A percentile compares a stretch with the other conserved stretches of the same genome.
phyloP scores from a whole-genome alignment of 345 rosid genomes.

The Aquilaria malaccensis region DNA sequence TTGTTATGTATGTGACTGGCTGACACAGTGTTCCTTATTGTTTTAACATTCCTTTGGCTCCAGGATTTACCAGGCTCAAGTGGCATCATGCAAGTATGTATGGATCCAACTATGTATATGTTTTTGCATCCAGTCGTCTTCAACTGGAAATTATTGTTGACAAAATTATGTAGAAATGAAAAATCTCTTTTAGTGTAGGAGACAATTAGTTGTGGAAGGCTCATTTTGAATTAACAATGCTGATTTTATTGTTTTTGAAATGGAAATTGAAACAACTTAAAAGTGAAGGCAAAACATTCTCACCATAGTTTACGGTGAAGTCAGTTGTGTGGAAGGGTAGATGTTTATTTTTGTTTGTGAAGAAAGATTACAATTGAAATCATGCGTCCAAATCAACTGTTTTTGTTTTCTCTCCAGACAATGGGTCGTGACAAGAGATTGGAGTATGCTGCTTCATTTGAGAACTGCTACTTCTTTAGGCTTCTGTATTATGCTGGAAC shows the following conservation, averaged over 20 bases:
- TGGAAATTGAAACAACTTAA: no score
- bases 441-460: slow-evolving; percentile 84
- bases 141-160: neutral
- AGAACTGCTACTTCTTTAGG: slow-evolving; percentile 73
- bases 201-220: no score
- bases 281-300: no score
- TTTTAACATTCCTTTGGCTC: slow-evolving; percentile 7
- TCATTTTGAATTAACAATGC: no score
- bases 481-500: slow-evolving; percentile 92
- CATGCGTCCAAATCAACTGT: no score
- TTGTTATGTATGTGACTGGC: neutral
- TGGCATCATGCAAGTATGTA: slow-evolving; percentile 94
- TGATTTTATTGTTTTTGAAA: no score
- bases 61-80: slow-evolving; percentile 92
- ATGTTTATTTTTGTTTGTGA: no score
- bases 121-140: neutral
- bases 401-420: slow-evolving; percentile 34
- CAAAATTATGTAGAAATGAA: no score
- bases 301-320: no score
- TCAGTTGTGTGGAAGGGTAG: no score
- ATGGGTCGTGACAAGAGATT: slow-evolving; percentile 90
- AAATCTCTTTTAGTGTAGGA: no score
- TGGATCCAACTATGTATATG: neutral
- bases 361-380: no score
- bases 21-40: neutral